Evolutionary conservation across 1,284 basidiomycete species (phyloP).

Genomic region (Papiliotrema flavescens): DNA sequence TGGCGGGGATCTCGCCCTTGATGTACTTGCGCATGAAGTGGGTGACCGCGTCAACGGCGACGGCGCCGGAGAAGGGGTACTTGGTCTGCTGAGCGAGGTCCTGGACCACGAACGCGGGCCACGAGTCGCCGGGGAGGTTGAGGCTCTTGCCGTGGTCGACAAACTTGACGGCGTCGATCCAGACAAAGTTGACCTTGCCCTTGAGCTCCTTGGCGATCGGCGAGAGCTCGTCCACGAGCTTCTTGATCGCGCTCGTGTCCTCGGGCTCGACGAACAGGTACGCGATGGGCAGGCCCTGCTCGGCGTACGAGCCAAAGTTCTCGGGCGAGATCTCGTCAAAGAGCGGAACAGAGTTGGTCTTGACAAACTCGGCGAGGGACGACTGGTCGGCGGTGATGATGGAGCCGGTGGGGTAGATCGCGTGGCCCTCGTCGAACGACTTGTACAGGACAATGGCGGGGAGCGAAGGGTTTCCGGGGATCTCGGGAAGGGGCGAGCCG

Average conservation of each 20-base stretch:
- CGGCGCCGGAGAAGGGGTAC: slow-evolving; percentile 70
- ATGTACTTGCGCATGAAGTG: slow-evolving; percentile 66
- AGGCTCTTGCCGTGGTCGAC: slow-evolving; percentile 93
- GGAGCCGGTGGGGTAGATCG: slow-evolving; percentile 62
- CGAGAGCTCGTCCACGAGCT: slow-evolving; percentile 65
- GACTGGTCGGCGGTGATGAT: slow-evolving; percentile 56
- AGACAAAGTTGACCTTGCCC: slow-evolving; percentile 93
- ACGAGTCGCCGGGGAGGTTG: slow-evolving; percentile 73
- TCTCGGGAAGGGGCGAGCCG: slow-evolving; percentile 64
- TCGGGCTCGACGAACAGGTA: slow-evolving; percentile 91
- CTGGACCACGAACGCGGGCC: slow-evolving; percentile 94
- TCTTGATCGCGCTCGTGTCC: slow-evolving; percentile 57
- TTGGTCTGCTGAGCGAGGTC: slow-evolving; percentile 79
- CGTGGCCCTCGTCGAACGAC: slow-evolving; percentile 79
- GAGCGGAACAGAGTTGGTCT: slow-evolving; percentile 79
- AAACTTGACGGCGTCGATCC: slow-evolving; percentile 95
- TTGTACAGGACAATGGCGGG: slow-evolving; percentile 92
- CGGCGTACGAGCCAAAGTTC: slow-evolving; percentile 85
- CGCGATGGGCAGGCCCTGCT: slow-evolving; percentile 79
- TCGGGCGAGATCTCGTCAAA: slow-evolving; percentile 92
- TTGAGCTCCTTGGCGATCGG: slow-evolving; percentile 77
- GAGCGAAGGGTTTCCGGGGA: slow-evolving; percentile 64
- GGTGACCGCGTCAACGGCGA: slow-evolving; percentile 53
- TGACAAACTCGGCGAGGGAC: slow-evolving; percentile 72
- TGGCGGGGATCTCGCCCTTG: slow-evolving; percentile 70